Evolutionary conservation across 176 grass and related monocot species (phyloP).

Genomic region (Lolium perenne): DNA sequence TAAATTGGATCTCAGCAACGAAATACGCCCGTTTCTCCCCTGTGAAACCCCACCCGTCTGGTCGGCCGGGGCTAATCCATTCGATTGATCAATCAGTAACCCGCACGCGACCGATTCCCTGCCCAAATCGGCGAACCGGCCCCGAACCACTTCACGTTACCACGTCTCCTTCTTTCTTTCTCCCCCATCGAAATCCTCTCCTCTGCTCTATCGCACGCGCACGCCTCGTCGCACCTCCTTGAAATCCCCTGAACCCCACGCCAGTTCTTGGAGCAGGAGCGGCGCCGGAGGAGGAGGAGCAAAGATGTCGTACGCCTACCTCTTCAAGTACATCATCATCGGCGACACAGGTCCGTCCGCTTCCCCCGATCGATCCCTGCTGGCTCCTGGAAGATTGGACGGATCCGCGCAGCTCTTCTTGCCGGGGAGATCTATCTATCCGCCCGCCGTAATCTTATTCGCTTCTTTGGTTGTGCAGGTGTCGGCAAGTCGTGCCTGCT

Average conservation of each 20-base stretch:
- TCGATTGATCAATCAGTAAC: neutral
- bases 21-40: too few species aligned
- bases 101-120: constrained; percentile 28
- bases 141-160: constrained; percentile 15
- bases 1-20: too few species aligned
- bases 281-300: neutral
- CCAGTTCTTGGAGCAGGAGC: neutral
- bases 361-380: neutral
- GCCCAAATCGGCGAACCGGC: constrained; percentile 1
- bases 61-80: neutral
- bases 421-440: constrained; percentile 15
- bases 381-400: neutral
- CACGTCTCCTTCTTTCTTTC: constrained; percentile 3
- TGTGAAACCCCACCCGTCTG: too few species aligned
- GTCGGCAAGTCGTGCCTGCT: constrained; percentile 86
- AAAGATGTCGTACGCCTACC: constrained; percentile 93
- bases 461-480: constrained; percentile 23
- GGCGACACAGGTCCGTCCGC: constrained; percentile 69
- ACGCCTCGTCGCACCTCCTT: neutral
- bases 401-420: neutral
- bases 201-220: neutral
- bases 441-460: neutral
- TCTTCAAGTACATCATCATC: constrained; percentile 99
- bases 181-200: neutral
- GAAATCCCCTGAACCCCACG: neutral